A percentile compares a stretch with the other conserved stretches of the same genome.
phyloP scores from a whole-genome alignment of 495 filamentous ascomycete genomes.

The Annulohypoxylon stygium region DNA sequence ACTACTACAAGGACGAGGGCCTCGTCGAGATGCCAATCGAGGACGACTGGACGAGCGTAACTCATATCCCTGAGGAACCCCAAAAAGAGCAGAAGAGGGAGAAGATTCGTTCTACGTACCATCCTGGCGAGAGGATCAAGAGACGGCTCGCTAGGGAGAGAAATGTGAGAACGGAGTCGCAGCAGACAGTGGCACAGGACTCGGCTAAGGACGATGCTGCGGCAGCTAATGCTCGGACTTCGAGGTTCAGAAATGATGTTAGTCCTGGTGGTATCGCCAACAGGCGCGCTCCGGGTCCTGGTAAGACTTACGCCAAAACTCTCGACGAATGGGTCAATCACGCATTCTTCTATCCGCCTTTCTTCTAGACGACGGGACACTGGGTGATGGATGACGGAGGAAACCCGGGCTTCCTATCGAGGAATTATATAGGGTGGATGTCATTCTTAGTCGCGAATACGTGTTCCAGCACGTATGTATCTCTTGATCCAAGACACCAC shows the following conservation, averaged over 20 bases:
- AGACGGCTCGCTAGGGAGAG: background rate
- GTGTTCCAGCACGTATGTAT: too few species aligned
- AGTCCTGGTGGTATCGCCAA: background rate
- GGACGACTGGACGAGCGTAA: constrained; percentile 25
- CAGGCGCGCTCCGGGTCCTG: background rate
- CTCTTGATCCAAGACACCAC: too few species aligned
- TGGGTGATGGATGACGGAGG: too few species aligned
- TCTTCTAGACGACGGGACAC: too few species aligned
- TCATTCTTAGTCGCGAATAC: too few species aligned
- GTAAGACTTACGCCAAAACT: too few species aligned
- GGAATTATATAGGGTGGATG: too few species aligned
- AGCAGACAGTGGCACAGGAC: background rate
- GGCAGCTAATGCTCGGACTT: background rate
- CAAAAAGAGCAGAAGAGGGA: background rate
- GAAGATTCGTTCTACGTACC: background rate
- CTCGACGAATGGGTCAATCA: too few species aligned
- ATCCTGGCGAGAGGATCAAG: background rate
- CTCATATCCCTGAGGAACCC: background rate
- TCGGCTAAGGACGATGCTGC: background rate
- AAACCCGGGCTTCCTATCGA: too few species aligned
- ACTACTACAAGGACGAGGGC: background rate
- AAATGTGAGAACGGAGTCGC: background rate
- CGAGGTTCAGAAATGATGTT: background rate
- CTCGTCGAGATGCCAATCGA: constrained; percentile 19
- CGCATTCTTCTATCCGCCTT: too few species aligned